These are phyloP conservation scores for Perkinsus olseni DNA, from an alignment of 169 alveolate species.

Conservation along the genomic window DNA sequence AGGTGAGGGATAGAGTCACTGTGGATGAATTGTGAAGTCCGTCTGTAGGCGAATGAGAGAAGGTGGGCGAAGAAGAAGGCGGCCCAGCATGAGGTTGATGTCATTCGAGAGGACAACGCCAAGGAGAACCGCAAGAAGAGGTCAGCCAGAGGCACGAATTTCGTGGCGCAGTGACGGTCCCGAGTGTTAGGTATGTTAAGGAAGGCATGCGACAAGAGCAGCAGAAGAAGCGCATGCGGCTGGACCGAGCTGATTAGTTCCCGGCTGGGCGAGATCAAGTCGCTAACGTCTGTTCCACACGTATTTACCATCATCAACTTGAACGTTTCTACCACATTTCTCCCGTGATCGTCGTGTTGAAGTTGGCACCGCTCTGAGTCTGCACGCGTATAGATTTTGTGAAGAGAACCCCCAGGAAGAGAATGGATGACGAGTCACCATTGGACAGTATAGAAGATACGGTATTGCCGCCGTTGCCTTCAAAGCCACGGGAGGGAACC, in stretches of 20 bases:
- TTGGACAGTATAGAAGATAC: background rate
- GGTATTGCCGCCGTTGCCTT: background rate
- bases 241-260: background rate
- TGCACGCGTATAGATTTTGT: background rate
- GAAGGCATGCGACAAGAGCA: background rate
- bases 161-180: background rate
- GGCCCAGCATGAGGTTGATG: conserved; percentile 16
- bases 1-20: conserved; percentile 10
- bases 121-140: background rate
- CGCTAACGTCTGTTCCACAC: background rate
- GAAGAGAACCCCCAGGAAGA: background rate
- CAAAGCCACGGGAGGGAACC: background rate
- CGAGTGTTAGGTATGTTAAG: background rate
- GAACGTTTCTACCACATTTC: background rate
- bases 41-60: conserved; percentile 10
- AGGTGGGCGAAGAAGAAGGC: conserved; percentile 24
- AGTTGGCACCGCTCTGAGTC: background rate
- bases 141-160: background rate
- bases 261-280: background rate
- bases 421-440: background rate
- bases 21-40: background rate
- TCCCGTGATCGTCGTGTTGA: background rate
- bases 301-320: background rate
- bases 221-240: background rate
- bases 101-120: background rate